A percentile compares a stretch with the other conserved stretches of the same genome.
Conservation (phyloP, 2,329 filamentous ascomycete genomes). For the Exophiala aquamarina region DNA sequence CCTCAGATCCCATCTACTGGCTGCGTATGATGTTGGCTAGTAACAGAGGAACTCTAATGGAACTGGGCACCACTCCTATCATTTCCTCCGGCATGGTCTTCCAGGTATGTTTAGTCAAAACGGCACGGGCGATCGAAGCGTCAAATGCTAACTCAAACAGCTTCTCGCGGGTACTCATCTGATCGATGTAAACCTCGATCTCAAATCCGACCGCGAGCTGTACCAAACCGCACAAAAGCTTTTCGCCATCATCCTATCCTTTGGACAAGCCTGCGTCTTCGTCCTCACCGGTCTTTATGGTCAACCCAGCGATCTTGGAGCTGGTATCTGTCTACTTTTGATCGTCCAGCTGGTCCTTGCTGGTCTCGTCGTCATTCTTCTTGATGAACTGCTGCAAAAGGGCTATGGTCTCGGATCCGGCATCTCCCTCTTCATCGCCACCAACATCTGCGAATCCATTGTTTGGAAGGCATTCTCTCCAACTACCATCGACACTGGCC, state of each 20-base stretch:
- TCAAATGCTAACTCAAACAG: constrained; percentile 35
- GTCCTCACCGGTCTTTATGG: constrained; percentile 98
- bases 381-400: constrained; percentile 99
- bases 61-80: constrained; percentile 95
- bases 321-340: constrained; percentile 96
- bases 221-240: constrained; percentile 99
- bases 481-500: constrained; percentile 98
- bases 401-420: constrained; percentile 97
- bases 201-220: constrained; percentile 98
- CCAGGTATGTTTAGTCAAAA: constrained; percentile 57
- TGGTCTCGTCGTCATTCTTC: constrained; percentile 96
- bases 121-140: neutral
- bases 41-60: constrained; percentile 96
- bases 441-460: constrained; percentile 99
- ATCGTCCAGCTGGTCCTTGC: constrained; percentile 97
- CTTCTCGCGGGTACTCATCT: constrained; percentile 98
- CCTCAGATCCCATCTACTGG: constrained; percentile 99
- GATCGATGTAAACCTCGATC: constrained; percentile 99
- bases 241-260: constrained; percentile 94
- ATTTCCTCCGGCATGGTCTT: constrained; percentile 99
- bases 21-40: constrained; percentile 99
- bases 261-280: constrained; percentile 96
- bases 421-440: constrained; percentile 99
- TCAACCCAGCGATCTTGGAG: constrained; percentile 91
- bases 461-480: constrained; percentile 99